phyloP scores from a whole-genome alignment of 2,329 filamentous ascomycete genomes.

The Botrytis fragariae region DNA sequence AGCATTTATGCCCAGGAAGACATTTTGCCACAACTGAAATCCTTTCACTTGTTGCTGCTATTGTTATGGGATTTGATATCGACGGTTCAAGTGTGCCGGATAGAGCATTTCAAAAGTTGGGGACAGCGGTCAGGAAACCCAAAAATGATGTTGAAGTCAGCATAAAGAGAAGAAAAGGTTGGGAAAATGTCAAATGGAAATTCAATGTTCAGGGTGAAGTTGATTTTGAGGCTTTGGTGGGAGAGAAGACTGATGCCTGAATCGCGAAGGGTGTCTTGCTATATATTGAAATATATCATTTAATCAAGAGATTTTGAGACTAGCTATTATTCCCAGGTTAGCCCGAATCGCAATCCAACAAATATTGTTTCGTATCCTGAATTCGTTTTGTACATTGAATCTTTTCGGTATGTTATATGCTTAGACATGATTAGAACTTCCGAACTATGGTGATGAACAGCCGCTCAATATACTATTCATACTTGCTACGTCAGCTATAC shows the following conservation, averaged over 20 bases:
- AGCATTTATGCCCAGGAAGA: constrained; percentile 43
- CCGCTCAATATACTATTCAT: neutral
- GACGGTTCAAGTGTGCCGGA: constrained; percentile 24
- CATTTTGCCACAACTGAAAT: constrained; percentile 44
- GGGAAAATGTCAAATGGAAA: constrained; percentile 33
- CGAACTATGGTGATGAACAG: no score
- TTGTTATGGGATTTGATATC: constrained; percentile 37
- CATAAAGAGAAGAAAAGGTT: constrained; percentile 27
- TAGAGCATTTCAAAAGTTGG: constrained; percentile 28
- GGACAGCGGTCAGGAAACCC: constrained; percentile 33
- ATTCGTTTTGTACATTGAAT: neutral
- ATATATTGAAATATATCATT: neutral
- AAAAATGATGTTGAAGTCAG: constrained; percentile 27
- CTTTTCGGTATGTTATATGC: neutral
- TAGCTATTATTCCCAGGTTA: neutral
- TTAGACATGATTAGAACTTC: neutral
- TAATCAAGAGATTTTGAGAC: neutral
- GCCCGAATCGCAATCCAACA: neutral
- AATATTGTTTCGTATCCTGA: neutral
- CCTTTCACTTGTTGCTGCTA: constrained; percentile 38
- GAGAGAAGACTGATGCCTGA: constrained; percentile 6
- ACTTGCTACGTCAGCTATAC: neutral
- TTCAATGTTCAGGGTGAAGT: constrained; percentile 24
- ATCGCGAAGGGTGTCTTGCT: neutral
- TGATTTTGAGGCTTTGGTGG: constrained; percentile 23